Conservation (phyloP, 2,329 filamentous ascomycete species). For the Exserohilum rostratum region DNA sequence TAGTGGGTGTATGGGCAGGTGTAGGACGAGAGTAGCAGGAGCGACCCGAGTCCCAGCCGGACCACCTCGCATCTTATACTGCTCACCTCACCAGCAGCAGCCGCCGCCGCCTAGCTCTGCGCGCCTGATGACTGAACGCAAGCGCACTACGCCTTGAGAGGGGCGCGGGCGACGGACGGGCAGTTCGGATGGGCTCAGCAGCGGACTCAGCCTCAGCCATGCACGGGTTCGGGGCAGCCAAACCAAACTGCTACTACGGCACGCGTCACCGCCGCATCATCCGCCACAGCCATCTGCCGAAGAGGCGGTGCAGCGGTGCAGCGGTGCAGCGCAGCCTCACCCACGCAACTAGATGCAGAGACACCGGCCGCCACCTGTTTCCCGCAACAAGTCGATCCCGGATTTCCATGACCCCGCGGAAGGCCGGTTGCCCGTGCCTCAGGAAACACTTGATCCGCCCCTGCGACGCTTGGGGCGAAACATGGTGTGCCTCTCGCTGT, state of each 20-base stretch:
- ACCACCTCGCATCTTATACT: slow-evolving; percentile 23
- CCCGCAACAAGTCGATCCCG: neutral
- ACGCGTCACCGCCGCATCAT: slow-evolving; percentile 15
- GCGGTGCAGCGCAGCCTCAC: too few relatives aligned
- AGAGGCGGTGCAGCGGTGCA: too few relatives aligned
- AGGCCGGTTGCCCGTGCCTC: slow-evolving; percentile 3
- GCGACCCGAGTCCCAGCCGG: slow-evolving; percentile 2
- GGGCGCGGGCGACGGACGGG: slow-evolving; percentile 31
- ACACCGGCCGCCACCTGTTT: slow-evolving; percentile 5
- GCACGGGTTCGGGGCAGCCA: slow-evolving; percentile 20
- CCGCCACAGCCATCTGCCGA: neutral
- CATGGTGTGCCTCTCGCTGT: slow-evolving; percentile 16
- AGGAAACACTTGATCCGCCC: slow-evolving; percentile 30
- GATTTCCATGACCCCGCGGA: neutral
- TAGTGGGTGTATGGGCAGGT: neutral
- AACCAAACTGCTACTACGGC: too few relatives aligned
- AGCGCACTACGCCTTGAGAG: slow-evolving; percentile 21
- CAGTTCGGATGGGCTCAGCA: too few relatives aligned
- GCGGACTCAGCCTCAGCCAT: slow-evolving; percentile 40
- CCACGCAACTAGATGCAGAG: too few relatives aligned
- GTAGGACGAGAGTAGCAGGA: slow-evolving; percentile 4
- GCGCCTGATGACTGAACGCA: slow-evolving; percentile 33
- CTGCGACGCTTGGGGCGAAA: slow-evolving; percentile 21
- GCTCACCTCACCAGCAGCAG: too few relatives aligned
- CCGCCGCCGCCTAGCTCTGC: slow-evolving; percentile 24